Evolutionary conservation across 495 filamentous ascomycete genomes (phyloP), one percentile per base, ranked within the genome.

Genomic region (Podospora sp.): DNA sequence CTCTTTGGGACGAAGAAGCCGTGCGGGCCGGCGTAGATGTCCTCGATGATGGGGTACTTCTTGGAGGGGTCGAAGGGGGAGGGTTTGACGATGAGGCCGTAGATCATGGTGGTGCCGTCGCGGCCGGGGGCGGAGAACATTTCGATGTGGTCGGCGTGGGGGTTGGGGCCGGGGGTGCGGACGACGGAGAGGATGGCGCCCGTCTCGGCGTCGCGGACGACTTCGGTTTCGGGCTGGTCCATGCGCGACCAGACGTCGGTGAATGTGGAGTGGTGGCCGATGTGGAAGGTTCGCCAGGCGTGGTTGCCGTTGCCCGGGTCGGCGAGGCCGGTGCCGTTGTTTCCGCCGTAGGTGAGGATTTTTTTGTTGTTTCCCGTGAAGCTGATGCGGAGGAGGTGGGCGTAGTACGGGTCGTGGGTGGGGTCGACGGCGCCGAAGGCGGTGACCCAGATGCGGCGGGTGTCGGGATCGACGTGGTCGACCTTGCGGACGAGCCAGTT

Each of bases 1-100:
- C 62, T 22, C 49, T 71, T 69, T 4, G 65, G 65, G 1, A 68
- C 65, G 27, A 51, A 61, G 69, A 69, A 71, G 22, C 58, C 66
- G 2, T 65, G 60, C 2, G 71, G 71, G 24, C 71, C 71, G 24
- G 71, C 71, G 60, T 73, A 73, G 60, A 73, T 66, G 36, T 71
- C 60, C 51, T 73, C 71, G 59, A 73, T 22, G 36, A 73, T 59
- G 27, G 71, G 69, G 52, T 71, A 73, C 49, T 71, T 73, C 60
- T 73, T 63, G 57, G 61, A 49, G 6, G 66, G 46, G 49, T 69
- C 65, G 63, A 73, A 69, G 21, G 71, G 24, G 25, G 69, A 53
- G 1, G 69, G 69, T 4, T 36, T 53, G 40, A 71, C 63, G 66
- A 73, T 71, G 51, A 73, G 64, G 65, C 70, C 70, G 61, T 72